These are phyloP conservation scores for Fusarium nodosum DNA, from an alignment of 2,329 filamentous ascomycete genomes.

Conservation along the genomic window DNA sequence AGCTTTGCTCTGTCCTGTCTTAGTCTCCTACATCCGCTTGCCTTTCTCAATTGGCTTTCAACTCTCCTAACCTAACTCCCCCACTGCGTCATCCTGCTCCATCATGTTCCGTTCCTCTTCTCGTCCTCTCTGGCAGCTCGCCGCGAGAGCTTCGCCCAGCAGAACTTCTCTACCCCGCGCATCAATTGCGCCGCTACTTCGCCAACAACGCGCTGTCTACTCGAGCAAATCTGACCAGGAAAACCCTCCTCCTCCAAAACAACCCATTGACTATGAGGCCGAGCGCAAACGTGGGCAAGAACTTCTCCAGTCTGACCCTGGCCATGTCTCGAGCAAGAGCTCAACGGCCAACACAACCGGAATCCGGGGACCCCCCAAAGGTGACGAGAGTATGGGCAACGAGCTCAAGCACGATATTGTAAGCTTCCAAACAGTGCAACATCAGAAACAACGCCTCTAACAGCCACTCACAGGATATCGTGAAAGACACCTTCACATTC, in stretches of 20 bases:
- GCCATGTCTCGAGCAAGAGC: constrained; percentile 71
- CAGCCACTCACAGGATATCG: constrained; percentile 62
- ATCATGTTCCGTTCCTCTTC: constrained; percentile 52
- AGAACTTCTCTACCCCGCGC: constrained; percentile 14
- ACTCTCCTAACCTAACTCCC: not conserved
- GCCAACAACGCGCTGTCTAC: constrained; percentile 42
- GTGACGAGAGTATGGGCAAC: constrained; percentile 50
- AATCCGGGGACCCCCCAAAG: constrained; percentile 12
- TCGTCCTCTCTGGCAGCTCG: constrained; percentile 44
- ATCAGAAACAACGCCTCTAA: constrained; percentile 4
- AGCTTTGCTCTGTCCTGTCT: not conserved
- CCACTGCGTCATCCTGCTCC: constrained; percentile 4
- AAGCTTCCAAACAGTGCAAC: constrained; percentile 49
- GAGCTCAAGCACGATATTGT: constrained; percentile 68
- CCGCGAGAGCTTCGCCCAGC: constrained; percentile 33
- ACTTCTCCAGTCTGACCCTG: constrained; percentile 71
- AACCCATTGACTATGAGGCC: constrained; percentile 64
- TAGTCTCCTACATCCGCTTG: constrained; percentile 12
- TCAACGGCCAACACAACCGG: constrained; percentile 64
- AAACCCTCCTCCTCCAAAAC: constrained; percentile 44
- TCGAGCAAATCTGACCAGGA: constrained; percentile 46
- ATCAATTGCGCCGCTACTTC: constrained; percentile 27
- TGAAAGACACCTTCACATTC: constrained; percentile 78
- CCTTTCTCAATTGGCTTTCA: constrained; percentile 13
- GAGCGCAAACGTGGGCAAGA: constrained; percentile 68